These are phyloP conservation scores for Magnolia officinalis DNA, from an alignment of 164 flowering plant species.

Conservation along the genomic window DNA sequence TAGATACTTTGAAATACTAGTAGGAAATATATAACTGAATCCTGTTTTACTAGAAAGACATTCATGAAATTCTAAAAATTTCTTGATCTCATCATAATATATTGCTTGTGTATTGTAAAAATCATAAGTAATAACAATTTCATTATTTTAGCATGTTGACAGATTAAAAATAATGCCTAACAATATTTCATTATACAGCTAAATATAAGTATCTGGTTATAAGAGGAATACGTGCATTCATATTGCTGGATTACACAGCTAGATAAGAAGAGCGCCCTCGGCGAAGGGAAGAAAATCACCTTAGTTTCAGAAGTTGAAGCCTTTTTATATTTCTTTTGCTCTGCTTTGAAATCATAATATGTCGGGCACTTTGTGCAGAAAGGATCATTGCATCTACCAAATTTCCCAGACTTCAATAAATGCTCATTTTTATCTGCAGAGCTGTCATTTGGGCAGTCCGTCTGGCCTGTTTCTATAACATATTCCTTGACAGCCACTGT, in stretches of 20 bases:
- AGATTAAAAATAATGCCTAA: no score
- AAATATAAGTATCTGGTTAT: no score
- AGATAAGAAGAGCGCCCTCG: constrained; percentile 11
- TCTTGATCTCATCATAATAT: no score
- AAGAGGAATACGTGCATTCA: no score
- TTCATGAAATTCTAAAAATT: no score
- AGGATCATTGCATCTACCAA: constrained; percentile 89
- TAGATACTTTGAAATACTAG: no score
- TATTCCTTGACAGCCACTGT: constrained; percentile 31
- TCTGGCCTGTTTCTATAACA: constrained; percentile 22
- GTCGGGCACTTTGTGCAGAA: constrained; percentile 88
- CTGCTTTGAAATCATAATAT: constrained; percentile 31
- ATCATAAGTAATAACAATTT: no score
- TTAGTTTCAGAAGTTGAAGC: constrained; percentile 35
- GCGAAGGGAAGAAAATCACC: constrained; percentile 28
- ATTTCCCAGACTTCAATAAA: constrained; percentile 70
- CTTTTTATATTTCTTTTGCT: constrained; percentile 11
- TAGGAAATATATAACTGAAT: no score
- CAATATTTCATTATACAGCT: no score
- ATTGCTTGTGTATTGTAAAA: no score
- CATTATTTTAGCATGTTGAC: no score
- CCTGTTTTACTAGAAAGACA: no score
- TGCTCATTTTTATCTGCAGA: constrained; percentile 53
- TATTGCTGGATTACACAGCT: background rate
- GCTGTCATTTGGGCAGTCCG: constrained; percentile 32